Evolutionary conservation across 2,329 filamentous ascomycete species (phyloP), one percentile per base, ranked within the genome.

Genomic region (Neonectria coccinea): DNA sequence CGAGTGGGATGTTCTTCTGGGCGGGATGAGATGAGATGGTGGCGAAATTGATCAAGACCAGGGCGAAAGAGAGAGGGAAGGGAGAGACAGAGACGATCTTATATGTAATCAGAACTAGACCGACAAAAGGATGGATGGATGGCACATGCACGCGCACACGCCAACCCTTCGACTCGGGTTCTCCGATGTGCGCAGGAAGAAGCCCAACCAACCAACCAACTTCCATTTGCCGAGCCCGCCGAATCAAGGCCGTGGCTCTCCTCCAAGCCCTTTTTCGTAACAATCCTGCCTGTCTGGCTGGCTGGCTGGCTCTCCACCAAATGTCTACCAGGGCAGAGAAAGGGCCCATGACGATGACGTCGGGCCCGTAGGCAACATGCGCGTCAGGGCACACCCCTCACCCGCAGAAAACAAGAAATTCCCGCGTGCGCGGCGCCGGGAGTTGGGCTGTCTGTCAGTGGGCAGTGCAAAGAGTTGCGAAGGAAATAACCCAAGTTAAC

Each of bases 381-480:
- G 68, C 68, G 67, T 71, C 70, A 72, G 39, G 67, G 67, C 67
- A n/a, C n/a, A n/a, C 65, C 67, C 69, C 45, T 48, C 44, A 51
- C 55, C 41, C 31, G 53, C 57, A 68, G 70, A 66, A 72, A 72
- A 69, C 70, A 67, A 72, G 70, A 70, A 70, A 70, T 72, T 72
- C 51, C 61, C 39, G 41, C 36, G 8, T 14, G 55, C 48, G 31
- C 29, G 33, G 48, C 10, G 45, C 25, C 20, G n/a, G 48, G 33
- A 16, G 56, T 27, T n/a, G 47, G 48, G 50, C 27, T 22, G 22
- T 3, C 10, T 33, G 57, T 51, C 36, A 39, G 36, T n/a, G 36
- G 36, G 50, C 48, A 41, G 29, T 11, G 25, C 54, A 29, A 29
- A 56, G 22, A 14, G 33, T 29, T 29, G 29, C 29, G 29, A 29